A percentile compares a stretch with the other conserved stretches of the same genome.
phyloP scores from a whole-genome alignment of 306 rosid genomes.

The Fragaria nilgerrensis region DNA sequence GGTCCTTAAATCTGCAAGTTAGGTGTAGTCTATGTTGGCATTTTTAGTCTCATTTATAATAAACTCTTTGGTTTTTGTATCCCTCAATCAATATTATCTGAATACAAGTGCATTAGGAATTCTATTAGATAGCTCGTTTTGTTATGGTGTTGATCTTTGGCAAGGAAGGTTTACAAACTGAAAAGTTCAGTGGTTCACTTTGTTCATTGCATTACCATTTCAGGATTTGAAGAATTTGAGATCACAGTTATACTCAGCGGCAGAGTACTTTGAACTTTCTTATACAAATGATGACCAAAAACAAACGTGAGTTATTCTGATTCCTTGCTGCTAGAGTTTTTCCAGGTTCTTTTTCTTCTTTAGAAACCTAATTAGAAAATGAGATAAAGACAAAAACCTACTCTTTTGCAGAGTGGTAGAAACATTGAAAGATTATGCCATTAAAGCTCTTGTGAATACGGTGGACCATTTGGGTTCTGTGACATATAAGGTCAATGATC shows the following conservation, averaged over 20 bases:
- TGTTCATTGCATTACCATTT: conserved; percentile 25
- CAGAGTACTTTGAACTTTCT: conserved; percentile 93
- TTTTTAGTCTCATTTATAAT: background rate
- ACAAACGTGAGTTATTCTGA: conserved; percentile 64
- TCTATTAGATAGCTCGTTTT: conserved; percentile 7
- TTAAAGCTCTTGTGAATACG: conserved; percentile 94
- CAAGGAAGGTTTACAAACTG: background rate
- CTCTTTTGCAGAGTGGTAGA: conserved; percentile 72
- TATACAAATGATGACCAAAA: conserved; percentile 93
- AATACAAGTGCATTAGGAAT: background rate
- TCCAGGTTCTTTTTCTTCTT: conserved; percentile 10
- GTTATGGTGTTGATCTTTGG: background rate
- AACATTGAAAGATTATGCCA: conserved; percentile 91
- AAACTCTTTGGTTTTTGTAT: background rate
- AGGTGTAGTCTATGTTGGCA: background rate
- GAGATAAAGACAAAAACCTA: background rate
- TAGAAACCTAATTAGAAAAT: conserved; percentile 1
- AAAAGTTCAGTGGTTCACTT: conserved; percentile 14
- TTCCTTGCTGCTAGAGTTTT: conserved; percentile 9
- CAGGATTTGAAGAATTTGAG: conserved; percentile 96
- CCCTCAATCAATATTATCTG: background rate
- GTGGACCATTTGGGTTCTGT: conserved; percentile 99
- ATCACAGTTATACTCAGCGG: conserved; percentile 90
- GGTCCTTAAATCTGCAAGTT: background rate
- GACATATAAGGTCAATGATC: conserved; percentile 84